Evolutionary conservation across 495 filamentous ascomycete genomes (phyloP), one percentile per base, ranked within the genome.

Genomic region (Daldinia bambusicola): DNA sequence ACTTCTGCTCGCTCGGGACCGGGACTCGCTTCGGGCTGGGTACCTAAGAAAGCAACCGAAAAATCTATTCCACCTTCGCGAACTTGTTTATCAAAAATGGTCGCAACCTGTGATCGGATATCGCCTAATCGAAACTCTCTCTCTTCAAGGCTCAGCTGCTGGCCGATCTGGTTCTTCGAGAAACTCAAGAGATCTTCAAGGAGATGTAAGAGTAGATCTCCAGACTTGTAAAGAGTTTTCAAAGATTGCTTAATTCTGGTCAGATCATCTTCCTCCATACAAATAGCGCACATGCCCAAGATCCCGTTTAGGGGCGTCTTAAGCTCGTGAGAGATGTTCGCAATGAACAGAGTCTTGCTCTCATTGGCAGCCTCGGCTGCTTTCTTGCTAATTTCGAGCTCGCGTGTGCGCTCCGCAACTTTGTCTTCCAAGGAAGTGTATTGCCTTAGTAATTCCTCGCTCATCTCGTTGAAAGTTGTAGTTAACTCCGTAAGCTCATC

Each of bases 281-380:
- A 95, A 1, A 95, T 91, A 0, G 93, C 91, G 69, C 89, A 92
- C 93, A 97, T 97, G 55, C 94, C 94, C 34, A 98, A 81, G 70
- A 98, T 97, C 2, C 93, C 94, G 74, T 98, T 98, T 22, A 97
- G 79, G 0, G 94, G 94, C 1, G 94, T 97, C 76, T 96, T 94
- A 13, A 98, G 84, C 76, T 97, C 94, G 75, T 98, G 94, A 3
- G 93, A 96, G 31, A 98, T 97, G 71, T 98, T 98, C 32, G 94
- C 94, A 68, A 98, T 95, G 78, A 98, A 98, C 26, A 97, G 79
- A 6, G 94, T 97, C 80, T 98, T 97, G 82, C 92, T 95, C 78
- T 97, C 92, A 72, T 97, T 97, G 7, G 94, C 94, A 13, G 92
- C 89, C 75, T 97, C 94, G 5, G 94, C 94, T 2, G 93, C 92